Evolutionary conservation across 2,329 filamentous ascomycete species (phyloP), one percentile per base, ranked within the genome.

Genomic region (Herpotrichia juniperi): DNA sequence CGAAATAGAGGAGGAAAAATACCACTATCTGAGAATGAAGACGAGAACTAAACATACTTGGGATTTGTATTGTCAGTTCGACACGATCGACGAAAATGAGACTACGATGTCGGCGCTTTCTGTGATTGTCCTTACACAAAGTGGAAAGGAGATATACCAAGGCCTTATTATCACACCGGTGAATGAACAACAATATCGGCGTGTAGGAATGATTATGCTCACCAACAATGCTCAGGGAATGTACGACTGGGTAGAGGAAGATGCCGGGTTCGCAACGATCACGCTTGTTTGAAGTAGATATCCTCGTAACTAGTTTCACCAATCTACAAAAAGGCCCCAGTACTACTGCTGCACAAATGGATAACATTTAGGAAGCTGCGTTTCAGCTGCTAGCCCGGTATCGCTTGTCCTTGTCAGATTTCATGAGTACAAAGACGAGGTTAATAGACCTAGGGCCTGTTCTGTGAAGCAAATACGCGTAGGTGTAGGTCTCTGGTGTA

Each of bases 191-290:
- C 21, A 21, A 10, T 54, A 50, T 37, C 31, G 28, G 16, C 51
- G 51, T 11, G 46, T 54, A 7, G 51, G 51, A n/a, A 54, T 50
- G 35, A 42, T 54, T 10, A 40, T 54, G 7, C n/a, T 54, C 9
- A 40, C 26, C 14, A 16, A 40, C 17, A 46, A 50, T 17, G 7
- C 24, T 31, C 19, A 50, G 17, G 51, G 51, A 8, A 25, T 35
- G 16, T 46, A 31, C 17, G 51, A 42, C 17, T 54, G 46, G 51
- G 42, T 50, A 46, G 34, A 54, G 4, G 46, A 46, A 30, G 26
- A 42, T 3, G 14, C 40, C 2, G 12, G 46, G 37, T 17, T 48
- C 9, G n/a, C 8, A 5, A 52, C 50, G 21, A 34, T 52, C 4
- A 48, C 45, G 17, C 22, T 53, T 21, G 25, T 53, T 17, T 51